Percentiles rank a stretch among this genome's conserved stretches.
phyloP scores from a whole-genome alignment of 129 eudicot species.

The Saussurea involucrata region DNA sequence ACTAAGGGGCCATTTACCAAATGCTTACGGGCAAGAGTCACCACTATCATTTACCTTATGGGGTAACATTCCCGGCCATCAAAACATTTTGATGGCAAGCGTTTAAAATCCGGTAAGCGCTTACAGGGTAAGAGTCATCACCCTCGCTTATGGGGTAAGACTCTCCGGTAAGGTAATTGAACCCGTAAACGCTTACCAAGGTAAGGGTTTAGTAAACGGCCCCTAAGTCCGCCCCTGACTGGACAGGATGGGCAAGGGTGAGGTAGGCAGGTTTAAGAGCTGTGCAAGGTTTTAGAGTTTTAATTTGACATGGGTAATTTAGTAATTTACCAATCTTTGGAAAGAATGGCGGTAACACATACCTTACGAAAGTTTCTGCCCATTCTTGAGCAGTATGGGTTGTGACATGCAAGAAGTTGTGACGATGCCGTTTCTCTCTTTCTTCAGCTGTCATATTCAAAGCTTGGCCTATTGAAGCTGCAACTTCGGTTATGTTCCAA shows the following conservation, averaged over 20 bases:
- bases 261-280: background rate
- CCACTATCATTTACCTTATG: too few species aligned
- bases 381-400: slow-evolving; percentile 96
- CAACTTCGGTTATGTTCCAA: slow-evolving; percentile 94
- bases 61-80: too few species aligned
- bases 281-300: background rate
- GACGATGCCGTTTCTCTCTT: slow-evolving; percentile 86
- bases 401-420: slow-evolving; percentile 80
- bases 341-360: background rate
- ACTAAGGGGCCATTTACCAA: too few species aligned
- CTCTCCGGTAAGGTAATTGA: too few species aligned
- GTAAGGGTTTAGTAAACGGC: too few species aligned
- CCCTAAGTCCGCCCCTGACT: too few species aligned
- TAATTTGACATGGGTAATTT: background rate
- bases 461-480: slow-evolving; percentile 87
- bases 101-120: too few species aligned
- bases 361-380: slow-evolving; percentile 98
- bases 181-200: too few species aligned
- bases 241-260: background rate
- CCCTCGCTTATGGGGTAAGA: too few species aligned
- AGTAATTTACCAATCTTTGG: background rate
- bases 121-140: too few species aligned
- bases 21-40: too few species aligned
- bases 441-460: slow-evolving; percentile 86
- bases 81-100: too few species aligned